Evolutionary conservation across 2,329 filamentous ascomycete species (phyloP).

Genomic region (Penicillium sp.): DNA sequence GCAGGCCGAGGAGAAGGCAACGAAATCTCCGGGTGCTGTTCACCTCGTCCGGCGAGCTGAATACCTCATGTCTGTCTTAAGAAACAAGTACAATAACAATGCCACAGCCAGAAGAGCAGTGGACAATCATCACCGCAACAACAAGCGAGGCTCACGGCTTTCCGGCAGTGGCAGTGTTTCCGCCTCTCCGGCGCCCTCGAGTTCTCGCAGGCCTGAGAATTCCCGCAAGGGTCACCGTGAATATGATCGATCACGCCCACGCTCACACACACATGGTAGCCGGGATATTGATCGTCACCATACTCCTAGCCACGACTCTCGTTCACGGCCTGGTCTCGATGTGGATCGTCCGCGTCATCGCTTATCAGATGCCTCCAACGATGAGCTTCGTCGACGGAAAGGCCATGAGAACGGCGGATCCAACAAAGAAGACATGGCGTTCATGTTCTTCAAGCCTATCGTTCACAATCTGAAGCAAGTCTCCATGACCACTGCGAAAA

Average conservation of each 20-base stretch:
- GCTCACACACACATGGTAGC: conserved; percentile 41
- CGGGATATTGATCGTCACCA: conserved; percentile 46
- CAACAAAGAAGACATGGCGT: conserved; percentile 42
- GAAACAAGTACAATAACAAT: conserved; percentile 75
- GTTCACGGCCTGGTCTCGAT: conserved; percentile 37
- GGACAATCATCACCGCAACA: conserved; percentile 92
- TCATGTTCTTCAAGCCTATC: conserved; percentile 49
- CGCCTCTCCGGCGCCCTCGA: conserved; percentile 47
- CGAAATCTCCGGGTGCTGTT: conserved; percentile 91
- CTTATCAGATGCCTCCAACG: conserved; percentile 34
- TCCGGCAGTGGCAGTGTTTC: conserved; percentile 42
- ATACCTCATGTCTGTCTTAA: conserved; percentile 91
- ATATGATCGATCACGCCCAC: conserved; percentile 42
- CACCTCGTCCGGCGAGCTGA: conserved; percentile 93
- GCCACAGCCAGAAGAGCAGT: conserved; percentile 72
- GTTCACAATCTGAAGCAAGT: conserved; percentile 44
- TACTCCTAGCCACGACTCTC: conserved; percentile 42
- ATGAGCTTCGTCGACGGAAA: conserved; percentile 38
- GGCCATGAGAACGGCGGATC: conserved; percentile 39
- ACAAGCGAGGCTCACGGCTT: conserved; percentile 64
- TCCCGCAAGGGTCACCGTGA: conserved; percentile 45
- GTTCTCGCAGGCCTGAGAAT: conserved; percentile 18
- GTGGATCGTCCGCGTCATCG: conserved; percentile 35
- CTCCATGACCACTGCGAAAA: conserved; percentile 48
- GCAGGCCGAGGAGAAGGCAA: conserved; percentile 55